phyloP scores from a whole-genome alignment of 352 stramenopile species.

The Globisporangium spiculum region DNA sequence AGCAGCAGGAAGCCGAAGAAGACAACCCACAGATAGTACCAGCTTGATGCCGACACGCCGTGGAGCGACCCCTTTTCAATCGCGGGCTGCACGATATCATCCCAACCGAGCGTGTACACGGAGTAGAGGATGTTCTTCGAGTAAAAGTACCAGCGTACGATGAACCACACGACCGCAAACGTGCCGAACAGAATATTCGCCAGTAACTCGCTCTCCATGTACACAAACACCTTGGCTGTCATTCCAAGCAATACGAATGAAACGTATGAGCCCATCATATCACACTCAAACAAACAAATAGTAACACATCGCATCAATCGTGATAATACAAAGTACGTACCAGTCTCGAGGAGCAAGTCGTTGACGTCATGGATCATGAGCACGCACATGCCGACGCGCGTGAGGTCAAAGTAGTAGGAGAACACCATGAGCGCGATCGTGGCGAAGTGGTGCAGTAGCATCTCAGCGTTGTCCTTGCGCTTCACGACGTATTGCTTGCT shows the following conservation, averaged over 20 bases:
- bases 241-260: background rate
- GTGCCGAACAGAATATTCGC: slow-evolving; percentile 69
- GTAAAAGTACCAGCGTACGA: slow-evolving; percentile 71
- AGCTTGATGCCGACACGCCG: slow-evolving; percentile 36
- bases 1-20: slow-evolving; percentile 60
- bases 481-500: slow-evolving; percentile 82
- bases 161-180: slow-evolving; percentile 71
- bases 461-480: slow-evolving; percentile 81
- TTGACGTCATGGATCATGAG: slow-evolving; percentile 85
- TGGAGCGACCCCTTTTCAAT: slow-evolving; percentile 34
- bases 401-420: slow-evolving; percentile 71
- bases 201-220: slow-evolving; percentile 60
- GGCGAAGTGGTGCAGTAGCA: slow-evolving; percentile 76
- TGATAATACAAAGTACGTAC: slow-evolving; percentile 22
- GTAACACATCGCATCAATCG: background rate
- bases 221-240: slow-evolving; percentile 77
- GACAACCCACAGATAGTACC: slow-evolving; percentile 55
- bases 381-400: slow-evolving; percentile 65
- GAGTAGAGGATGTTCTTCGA: slow-evolving; percentile 73
- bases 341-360: slow-evolving; percentile 68
- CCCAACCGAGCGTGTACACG: slow-evolving; percentile 48
- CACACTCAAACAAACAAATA: slow-evolving; percentile 1
- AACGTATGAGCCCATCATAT: background rate
- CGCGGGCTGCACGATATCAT: slow-evolving; percentile 50
- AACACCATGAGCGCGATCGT: slow-evolving; percentile 80